A percentile compares a stretch with the other conserved stretches of the same genome.
Evolutionary conservation across 164 flowering plant species (phyloP).

Genomic region (Magnolia sinica): DNA sequence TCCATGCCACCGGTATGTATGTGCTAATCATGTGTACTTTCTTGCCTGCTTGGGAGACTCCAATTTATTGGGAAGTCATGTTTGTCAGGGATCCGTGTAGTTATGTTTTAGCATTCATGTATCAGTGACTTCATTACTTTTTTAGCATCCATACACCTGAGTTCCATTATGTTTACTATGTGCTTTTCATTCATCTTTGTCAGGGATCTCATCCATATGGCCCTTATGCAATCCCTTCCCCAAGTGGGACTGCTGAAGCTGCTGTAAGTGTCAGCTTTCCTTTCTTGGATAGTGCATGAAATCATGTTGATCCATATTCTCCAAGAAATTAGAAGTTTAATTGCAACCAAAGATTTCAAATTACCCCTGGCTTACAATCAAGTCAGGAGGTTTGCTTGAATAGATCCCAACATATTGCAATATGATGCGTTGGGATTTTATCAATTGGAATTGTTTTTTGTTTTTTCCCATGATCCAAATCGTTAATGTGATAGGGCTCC

Average conservation of each 20-base stretch:
- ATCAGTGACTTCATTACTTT: neutral
- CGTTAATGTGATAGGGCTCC: too few species aligned
- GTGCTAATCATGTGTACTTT: neutral
- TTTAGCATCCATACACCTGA: neutral
- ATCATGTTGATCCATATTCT: neutral
- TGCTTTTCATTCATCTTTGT: slow-evolving; percentile 7
- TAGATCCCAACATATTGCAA: too few species aligned
- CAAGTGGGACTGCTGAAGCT: slow-evolving; percentile 28
- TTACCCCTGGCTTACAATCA: neutral
- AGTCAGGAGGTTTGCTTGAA: too few species aligned
- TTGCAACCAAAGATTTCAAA: neutral
- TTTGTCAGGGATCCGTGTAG: slow-evolving; percentile 4
- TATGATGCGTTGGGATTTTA: too few species aligned
- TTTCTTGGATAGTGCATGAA: slow-evolving; percentile 3
- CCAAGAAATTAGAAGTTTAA: neutral
- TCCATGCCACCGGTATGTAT: slow-evolving; percentile 31
- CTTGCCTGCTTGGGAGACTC: neutral
- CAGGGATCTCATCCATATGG: slow-evolving; percentile 38
- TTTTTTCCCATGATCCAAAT: too few species aligned
- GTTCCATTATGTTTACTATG: neutral
- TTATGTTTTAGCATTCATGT: neutral
- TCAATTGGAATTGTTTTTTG: too few species aligned
- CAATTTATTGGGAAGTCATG: neutral
- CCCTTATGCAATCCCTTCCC: slow-evolving; percentile 31
- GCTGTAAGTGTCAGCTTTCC: slow-evolving; percentile 21